Percentiles rank a stretch among this genome's conserved stretches.
phyloP scores from a whole-genome alignment of 768 basidiomycete genomes.

The Leucogyrophana mollusca region DNA sequence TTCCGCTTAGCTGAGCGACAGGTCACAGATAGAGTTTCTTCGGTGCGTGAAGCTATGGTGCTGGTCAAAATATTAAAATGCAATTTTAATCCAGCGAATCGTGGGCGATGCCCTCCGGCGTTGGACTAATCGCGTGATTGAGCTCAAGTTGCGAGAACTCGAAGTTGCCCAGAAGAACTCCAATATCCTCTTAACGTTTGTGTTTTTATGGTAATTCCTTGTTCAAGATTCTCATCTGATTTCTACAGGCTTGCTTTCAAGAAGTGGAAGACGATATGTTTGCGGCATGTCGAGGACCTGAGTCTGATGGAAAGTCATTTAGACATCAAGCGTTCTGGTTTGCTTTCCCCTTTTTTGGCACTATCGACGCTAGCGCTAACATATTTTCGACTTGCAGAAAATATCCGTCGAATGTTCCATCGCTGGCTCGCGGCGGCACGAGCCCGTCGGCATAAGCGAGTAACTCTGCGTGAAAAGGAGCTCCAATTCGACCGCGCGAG shows the following conservation, averaged over 20 bases:
- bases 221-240: slow-evolving; percentile 14
- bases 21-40: slow-evolving; percentile 37
- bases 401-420: slow-evolving; percentile 62
- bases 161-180: slow-evolving; percentile 52
- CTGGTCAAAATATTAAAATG: slow-evolving; percentile 2
- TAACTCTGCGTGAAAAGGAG: slow-evolving; percentile 58
- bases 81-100: slow-evolving; percentile 43
- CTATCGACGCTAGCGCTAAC: slow-evolving; percentile 1
- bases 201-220: neutral
- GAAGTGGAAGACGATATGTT: slow-evolving; percentile 66
- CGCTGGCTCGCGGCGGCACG: slow-evolving; percentile 68
- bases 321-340: slow-evolving; percentile 78
- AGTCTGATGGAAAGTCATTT: slow-evolving; percentile 85
- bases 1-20: slow-evolving; percentile 42
- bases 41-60: slow-evolving; percentile 30
- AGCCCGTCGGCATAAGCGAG: slow-evolving; percentile 58
- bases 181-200: slow-evolving; percentile 37
- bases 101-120: slow-evolving; percentile 43
- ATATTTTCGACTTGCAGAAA: slow-evolving; percentile 43
- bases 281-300: slow-evolving; percentile 66
- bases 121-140: slow-evolving; percentile 77
- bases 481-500: slow-evolving; percentile 54
- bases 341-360: slow-evolving; percentile 7
- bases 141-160: slow-evolving; percentile 71
- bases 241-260: slow-evolving; percentile 50